Evolutionary conservation across 1,284 basidiomycete species (phyloP), one percentile per base, ranked within the genome.

Genomic region (Trichosporon sp.): DNA sequence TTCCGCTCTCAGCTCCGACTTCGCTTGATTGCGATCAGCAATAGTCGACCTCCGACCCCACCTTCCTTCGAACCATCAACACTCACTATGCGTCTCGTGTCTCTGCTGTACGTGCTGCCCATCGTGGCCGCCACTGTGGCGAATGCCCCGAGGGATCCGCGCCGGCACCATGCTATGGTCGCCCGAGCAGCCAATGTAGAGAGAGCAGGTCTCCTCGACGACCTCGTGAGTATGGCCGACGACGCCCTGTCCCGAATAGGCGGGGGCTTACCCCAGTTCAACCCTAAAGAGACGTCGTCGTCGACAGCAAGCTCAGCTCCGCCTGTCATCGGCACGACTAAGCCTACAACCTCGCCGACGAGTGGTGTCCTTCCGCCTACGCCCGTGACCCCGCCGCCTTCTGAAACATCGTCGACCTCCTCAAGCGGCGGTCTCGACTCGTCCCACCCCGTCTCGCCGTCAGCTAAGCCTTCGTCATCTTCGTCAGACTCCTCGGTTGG

Each of bases 41-140:
- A 16, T 19, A 54, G 51, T 54, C 51, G 21, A 54, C 51, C n/a
- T 26, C 51, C 14, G 38, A 40, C 38, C 51, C 51, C 51, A 46
- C 43, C 43, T n/a, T 54, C 51, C 21, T 54, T 54, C 46, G 46
- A 26, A 40, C 38, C 38, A 35, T 5, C 56, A 14, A 61, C 3
- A 61, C 59, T n/a, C 59, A 63, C 59, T 35, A 63, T 63, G 59
- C 59, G 59, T 35, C 19, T 63, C 59, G 31, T 35, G 59, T 63
- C 59, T n/a, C 59, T 63, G 59, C 59, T 63, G 12, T 63, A 63
- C 59, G 59, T 35, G 59, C 59, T 63, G 59, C 59, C 59, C 59
- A 32, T 63, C 31, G 59, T 63, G 16, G 59, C 59, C 14, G 59
- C 59, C 59, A 63, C 31, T 35, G 32, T 37, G 31, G 59, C 59